Evolutionary conservation across 768 basidiomycete genomes (phyloP).

Genomic region (Rhodotorula graminis): DNA sequence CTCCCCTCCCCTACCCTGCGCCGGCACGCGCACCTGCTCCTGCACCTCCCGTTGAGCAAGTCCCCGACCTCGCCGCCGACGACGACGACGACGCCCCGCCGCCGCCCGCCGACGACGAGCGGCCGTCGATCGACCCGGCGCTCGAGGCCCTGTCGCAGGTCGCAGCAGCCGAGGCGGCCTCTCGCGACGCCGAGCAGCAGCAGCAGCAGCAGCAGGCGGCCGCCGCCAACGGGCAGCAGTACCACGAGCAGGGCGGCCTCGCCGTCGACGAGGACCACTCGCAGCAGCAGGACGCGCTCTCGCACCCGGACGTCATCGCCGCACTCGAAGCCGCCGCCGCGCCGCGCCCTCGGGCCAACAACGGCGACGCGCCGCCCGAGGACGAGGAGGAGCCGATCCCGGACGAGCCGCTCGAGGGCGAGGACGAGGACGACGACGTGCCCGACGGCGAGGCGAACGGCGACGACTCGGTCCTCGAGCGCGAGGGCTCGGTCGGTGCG

Average conservation of each 20-base stretch:
- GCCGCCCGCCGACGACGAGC: not conserved
- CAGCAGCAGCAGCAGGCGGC: slow-evolving; percentile 2
- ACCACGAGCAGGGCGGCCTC: not conserved
- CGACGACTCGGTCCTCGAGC: not conserved
- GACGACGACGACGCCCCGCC: too few relatives aligned
- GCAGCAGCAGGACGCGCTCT: not conserved
- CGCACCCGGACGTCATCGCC: not conserved
- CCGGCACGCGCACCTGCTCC: not conserved
- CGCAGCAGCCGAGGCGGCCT: slow-evolving; percentile 11
- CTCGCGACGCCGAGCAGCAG: not conserved
- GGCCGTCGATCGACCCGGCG: slow-evolving; percentile 14
- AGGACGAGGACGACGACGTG: not conserved
- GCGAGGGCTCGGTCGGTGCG: not conserved
- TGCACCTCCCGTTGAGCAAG: not conserved
- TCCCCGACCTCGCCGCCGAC: too few relatives aligned
- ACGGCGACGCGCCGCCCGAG: not conserved
- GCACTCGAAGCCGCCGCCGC: not conserved
- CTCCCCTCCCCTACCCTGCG: not conserved
- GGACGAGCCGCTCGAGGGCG: not conserved
- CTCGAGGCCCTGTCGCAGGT: slow-evolving; percentile 22
- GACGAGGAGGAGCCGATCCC: not conserved
- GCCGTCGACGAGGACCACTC: too few relatives aligned
- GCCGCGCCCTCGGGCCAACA: not conserved
- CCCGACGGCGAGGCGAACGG: not conserved
- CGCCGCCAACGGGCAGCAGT: too few relatives aligned